Conservation (phyloP, 2,329 filamentous ascomycete species). For the Orbilia brochopaga region DNA sequence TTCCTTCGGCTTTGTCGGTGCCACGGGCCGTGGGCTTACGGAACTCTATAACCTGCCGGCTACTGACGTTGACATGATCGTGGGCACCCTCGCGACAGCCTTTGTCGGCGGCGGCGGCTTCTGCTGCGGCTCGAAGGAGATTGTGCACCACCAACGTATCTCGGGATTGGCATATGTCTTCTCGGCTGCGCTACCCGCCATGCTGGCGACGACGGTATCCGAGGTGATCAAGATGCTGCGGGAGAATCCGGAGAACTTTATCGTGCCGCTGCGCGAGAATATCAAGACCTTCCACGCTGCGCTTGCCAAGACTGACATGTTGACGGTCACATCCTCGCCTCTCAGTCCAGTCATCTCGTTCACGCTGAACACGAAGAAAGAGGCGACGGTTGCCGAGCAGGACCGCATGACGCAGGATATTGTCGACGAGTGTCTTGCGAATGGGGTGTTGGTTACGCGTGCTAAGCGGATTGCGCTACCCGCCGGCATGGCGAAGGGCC, state of each 20-base stretch:
- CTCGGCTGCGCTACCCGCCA: slow-evolving; percentile 89
- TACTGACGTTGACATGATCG: slow-evolving; percentile 92
- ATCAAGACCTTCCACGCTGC: slow-evolving; percentile 84
- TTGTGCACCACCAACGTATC: slow-evolving; percentile 95
- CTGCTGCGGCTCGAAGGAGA: slow-evolving; percentile 87
- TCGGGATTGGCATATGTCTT: slow-evolving; percentile 92
- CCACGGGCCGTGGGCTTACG: slow-evolving; percentile 88
- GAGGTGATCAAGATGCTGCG: slow-evolving; percentile 87
- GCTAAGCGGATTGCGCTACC: slow-evolving; percentile 76
- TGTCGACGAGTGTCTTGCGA: slow-evolving; percentile 93
- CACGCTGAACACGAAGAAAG: slow-evolving; percentile 32
- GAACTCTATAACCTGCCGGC: slow-evolving; percentile 97
- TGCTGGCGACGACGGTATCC: slow-evolving; percentile 92
- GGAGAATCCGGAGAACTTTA: slow-evolving; percentile 76
- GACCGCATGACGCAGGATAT: slow-evolving; percentile 84
- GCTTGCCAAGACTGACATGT: slow-evolving; percentile 95
- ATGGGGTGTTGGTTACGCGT: slow-evolving; percentile 86
- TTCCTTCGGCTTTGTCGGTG: slow-evolving; percentile 92
- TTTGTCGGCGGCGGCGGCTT: slow-evolving; percentile 94
- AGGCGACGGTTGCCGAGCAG: slow-evolving; percentile 66
- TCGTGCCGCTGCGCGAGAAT: slow-evolving; percentile 80
- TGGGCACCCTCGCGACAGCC: slow-evolving; percentile 87
- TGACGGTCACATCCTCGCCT: slow-evolving; percentile 60
- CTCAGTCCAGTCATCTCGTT: slow-evolving; percentile 35
- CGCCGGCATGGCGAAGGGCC: slow-evolving; percentile 61